These are phyloP conservation scores for Chytriomyces confervae DNA, from an alignment of 192 early-diverging fungal genomes.

Conservation along the genomic window DNA sequence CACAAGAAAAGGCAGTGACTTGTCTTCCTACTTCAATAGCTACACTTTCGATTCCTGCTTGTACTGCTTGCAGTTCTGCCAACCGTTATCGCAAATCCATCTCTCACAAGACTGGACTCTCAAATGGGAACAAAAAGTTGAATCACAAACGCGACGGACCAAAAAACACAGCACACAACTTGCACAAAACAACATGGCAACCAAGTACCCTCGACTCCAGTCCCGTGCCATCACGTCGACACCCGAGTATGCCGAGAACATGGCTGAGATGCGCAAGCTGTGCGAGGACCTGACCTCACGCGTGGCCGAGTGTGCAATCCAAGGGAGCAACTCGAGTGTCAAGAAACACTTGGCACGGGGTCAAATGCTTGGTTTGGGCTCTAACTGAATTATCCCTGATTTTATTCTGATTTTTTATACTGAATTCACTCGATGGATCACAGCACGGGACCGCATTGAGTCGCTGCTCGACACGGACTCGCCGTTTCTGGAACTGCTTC, in stretches of 20 bases:
- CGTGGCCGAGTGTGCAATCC: constrained; percentile 55
- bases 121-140: no score
- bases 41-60: no score
- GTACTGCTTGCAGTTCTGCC: no score
- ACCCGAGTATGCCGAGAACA: constrained; percentile 62
- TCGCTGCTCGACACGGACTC: constrained; percentile 68
- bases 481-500: constrained; percentile 66
- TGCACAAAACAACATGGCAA: neutral
- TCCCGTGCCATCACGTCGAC: constrained; percentile 52
- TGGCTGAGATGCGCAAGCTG: constrained; percentile 59
- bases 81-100: no score
- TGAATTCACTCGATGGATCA: neutral
- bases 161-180: neutral
- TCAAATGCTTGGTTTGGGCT: constrained; percentile 59
- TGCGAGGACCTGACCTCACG: constrained; percentile 58
- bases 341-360: constrained; percentile 63
- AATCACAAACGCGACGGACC: no score
- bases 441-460: constrained; percentile 66
- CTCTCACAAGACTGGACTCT: no score
- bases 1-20: no score
- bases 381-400: constrained; percentile 11
- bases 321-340: constrained; percentile 56
- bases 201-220: constrained; percentile 5
- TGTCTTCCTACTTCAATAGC: no score
- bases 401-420: neutral